Evolutionary conservation across 78 protist species (phyloP).

Genomic region (Neovahlkampfia damariscottae): DNA sequence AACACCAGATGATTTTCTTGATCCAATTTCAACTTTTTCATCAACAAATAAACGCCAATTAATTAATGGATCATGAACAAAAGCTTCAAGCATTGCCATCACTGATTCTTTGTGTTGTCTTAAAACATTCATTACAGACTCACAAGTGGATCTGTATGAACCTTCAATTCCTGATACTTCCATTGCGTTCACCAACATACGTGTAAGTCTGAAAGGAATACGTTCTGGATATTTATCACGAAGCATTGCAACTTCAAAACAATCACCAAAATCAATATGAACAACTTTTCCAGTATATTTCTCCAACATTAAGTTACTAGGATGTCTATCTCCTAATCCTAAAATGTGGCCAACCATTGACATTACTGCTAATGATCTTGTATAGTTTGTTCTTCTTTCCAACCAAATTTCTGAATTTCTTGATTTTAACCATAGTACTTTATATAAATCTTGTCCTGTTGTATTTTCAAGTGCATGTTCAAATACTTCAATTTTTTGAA

Average conservation of each 20-base stretch:
- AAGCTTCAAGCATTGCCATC: constrained; percentile 99
- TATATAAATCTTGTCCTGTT: constrained; percentile 82
- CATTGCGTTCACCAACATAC: constrained; percentile 97
- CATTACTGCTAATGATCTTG: constrained; percentile 72
- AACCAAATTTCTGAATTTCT: constrained; percentile 75
- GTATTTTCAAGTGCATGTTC: constrained; percentile 71
- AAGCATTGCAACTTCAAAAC: constrained; percentile 85
- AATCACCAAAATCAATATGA: constrained; percentile 97
- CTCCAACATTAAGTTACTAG: constrained; percentile 88
- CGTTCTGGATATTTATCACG: constrained; percentile 95
- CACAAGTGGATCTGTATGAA: constrained; percentile 86
- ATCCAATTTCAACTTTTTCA: background rate
- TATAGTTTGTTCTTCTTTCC: constrained; percentile 55
- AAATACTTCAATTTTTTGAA: constrained; percentile 74
- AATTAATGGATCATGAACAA: constrained; percentile 98
- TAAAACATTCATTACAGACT: constrained; percentile 83
- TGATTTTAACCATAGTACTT: constrained; percentile 81
- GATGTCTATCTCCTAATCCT: constrained; percentile 95
- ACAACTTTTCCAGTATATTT: constrained; percentile 73
- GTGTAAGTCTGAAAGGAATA: constrained; percentile 97
- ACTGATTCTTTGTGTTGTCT: constrained; percentile 81
- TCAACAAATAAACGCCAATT: constrained; percentile 83
- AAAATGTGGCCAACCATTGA: constrained; percentile 87
- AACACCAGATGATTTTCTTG: background rate
- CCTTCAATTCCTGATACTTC: constrained; percentile 96